Conservation (phyloP, 805 yeast species). For the Candida takata region DNA sequence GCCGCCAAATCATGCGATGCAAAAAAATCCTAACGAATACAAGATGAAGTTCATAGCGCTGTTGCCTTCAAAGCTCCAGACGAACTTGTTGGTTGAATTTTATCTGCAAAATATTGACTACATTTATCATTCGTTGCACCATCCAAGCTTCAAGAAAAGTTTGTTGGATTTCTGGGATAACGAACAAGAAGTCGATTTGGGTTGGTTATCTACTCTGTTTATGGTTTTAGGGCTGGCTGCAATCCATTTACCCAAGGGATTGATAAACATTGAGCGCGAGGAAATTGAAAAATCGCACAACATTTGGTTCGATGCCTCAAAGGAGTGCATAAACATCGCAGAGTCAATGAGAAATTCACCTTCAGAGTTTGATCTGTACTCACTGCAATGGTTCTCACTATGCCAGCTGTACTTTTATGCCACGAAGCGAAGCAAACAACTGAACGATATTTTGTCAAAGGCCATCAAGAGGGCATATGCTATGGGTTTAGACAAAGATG, state of each 20-base stretch:
- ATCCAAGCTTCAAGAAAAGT: slow-evolving; percentile 19
- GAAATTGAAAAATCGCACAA: slow-evolving; percentile 22
- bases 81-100: slow-evolving; percentile 21
- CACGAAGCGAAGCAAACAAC: slow-evolving; percentile 22
- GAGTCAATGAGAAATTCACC: slow-evolving; percentile 12
- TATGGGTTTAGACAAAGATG: slow-evolving; percentile 23
- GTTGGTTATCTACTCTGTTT: slow-evolving; percentile 20
- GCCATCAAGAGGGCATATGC: slow-evolving; percentile 20
- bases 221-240: slow-evolving; percentile 22
- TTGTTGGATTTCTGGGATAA: slow-evolving; percentile 17
- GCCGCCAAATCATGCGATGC: background rate
- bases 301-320: slow-evolving; percentile 23
- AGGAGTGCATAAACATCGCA: slow-evolving; percentile 18
- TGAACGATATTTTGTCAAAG: slow-evolving; percentile 19
- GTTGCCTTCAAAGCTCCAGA: slow-evolving; percentile 20
- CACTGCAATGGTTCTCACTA: slow-evolving; percentile 23
- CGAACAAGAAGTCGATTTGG: slow-evolving; percentile 17
- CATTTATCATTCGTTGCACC: slow-evolving; percentile 26
- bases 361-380: slow-evolving; percentile 13
- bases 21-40: slow-evolving; percentile 8
- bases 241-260: slow-evolving; percentile 23
- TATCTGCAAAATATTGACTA: slow-evolving; percentile 24
- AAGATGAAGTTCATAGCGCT: slow-evolving; percentile 16
- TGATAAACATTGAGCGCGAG: slow-evolving; percentile 19
- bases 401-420: slow-evolving; percentile 25